phyloP scores from a whole-genome alignment of 2,329 filamentous ascomycete species.

The Shiraia bambusicola region DNA sequence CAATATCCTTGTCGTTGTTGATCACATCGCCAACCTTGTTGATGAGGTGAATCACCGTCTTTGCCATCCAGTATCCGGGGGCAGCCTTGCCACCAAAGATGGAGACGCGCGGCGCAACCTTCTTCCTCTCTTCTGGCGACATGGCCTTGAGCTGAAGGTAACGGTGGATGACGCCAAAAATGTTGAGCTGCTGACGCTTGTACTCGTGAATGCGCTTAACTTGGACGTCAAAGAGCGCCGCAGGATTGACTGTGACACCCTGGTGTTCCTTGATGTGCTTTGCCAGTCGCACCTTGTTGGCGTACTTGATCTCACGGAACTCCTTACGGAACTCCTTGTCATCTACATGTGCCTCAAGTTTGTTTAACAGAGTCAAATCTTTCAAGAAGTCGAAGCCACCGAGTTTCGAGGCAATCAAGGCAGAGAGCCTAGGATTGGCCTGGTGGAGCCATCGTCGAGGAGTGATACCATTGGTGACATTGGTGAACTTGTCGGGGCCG shows the following conservation, averaged over 20 bases:
- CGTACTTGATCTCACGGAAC: conserved; percentile 95
- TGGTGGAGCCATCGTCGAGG: conserved; percentile 96
- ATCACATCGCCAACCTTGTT: conserved; percentile 88
- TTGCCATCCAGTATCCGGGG: conserved; percentile 99
- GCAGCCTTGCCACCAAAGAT: conserved; percentile 98
- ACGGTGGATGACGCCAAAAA: conserved; percentile 94
- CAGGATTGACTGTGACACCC: conserved; percentile 80
- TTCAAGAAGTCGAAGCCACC: conserved; percentile 84
- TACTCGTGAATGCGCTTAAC: conserved; percentile 99
- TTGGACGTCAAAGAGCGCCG: conserved; percentile 91
- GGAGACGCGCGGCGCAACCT: conserved; percentile 81
- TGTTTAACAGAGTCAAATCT: conserved; percentile 82
- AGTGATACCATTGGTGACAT: conserved; percentile 97
- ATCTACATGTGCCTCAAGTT: conserved; percentile 79
- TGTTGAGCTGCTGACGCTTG: conserved; percentile 98
- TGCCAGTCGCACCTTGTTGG: conserved; percentile 90
- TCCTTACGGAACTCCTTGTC: conserved; percentile 90
- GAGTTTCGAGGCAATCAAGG: conserved; percentile 86
- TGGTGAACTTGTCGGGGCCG: conserved; percentile 95
- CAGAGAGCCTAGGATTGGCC: conserved; percentile 88
- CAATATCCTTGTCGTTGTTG: conserved; percentile 89
- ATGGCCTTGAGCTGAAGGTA: conserved; percentile 88
- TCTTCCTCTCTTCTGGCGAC: conserved; percentile 80
- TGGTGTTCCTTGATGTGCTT: conserved; percentile 85
- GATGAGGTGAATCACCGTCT: conserved; percentile 96